phyloP scores from a whole-genome alignment of 495 filamentous ascomycete species.

The Articulospora tetracladia region DNA sequence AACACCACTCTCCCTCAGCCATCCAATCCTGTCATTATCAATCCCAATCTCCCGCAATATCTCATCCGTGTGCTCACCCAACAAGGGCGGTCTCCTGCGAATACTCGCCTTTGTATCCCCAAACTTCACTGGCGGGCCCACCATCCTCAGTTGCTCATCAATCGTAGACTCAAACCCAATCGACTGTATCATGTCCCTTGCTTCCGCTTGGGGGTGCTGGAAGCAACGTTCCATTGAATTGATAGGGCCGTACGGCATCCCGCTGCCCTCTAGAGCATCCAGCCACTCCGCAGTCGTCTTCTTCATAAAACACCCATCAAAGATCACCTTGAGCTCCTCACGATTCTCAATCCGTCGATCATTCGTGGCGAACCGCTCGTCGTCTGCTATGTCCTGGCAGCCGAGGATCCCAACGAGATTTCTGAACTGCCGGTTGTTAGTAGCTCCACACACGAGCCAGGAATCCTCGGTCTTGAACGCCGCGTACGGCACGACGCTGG shows the following conservation, averaged over 20 bases:
- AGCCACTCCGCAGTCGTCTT: conserved; percentile 89
- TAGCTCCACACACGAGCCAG: conserved; percentile 84
- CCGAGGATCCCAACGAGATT: conserved; percentile 74
- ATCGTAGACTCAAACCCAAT: conserved; percentile 69
- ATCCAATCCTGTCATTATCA: conserved; percentile 52
- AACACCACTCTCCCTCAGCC: conserved; percentile 63
- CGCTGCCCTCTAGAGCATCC: conserved; percentile 80
- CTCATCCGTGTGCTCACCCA: conserved; percentile 90
- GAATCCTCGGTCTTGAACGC: conserved; percentile 87
- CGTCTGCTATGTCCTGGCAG: conserved; percentile 71
- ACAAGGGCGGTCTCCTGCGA: conserved; percentile 71
- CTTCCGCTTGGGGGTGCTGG: conserved; percentile 44
- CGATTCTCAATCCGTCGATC: conserved; percentile 76
- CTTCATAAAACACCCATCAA: conserved; percentile 65
- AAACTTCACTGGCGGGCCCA: conserved; percentile 92
- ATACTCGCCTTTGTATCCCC: conserved; percentile 72
- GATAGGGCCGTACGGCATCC: conserved; percentile 68
- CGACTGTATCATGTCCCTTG: conserved; percentile 73
- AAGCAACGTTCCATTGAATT: background rate
- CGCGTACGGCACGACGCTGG: conserved; percentile 80
- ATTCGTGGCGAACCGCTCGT: conserved; percentile 73
- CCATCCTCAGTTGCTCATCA: conserved; percentile 79
- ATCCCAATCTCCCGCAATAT: conserved; percentile 65
- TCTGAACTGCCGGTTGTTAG: conserved; percentile 85
- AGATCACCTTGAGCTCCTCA: conserved; percentile 64